Conservation (phyloP, 1,139 yeast genomes). For the Suhomyces coccinellae region DNA sequence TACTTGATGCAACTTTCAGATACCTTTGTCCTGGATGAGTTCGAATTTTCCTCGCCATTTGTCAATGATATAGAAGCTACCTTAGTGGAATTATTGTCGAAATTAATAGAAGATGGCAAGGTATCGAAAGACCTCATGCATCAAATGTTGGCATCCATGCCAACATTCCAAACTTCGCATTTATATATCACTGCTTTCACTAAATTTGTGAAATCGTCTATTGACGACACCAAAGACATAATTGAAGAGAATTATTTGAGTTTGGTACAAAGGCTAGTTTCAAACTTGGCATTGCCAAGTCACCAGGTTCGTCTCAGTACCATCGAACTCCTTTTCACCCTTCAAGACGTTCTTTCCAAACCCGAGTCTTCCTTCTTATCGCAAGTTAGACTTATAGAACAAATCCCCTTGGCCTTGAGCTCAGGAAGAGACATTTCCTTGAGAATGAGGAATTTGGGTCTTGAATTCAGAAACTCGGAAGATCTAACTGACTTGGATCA, state of each 20-base stretch:
- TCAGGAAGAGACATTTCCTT: slow-evolving; percentile 75
- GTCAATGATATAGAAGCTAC: slow-evolving; percentile 21
- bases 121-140: not conserved
- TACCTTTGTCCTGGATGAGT: slow-evolving; percentile 13
- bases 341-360: slow-evolving; percentile 26
- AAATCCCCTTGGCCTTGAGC: slow-evolving; percentile 66
- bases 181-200: slow-evolving; percentile 23
- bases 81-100: slow-evolving; percentile 17
- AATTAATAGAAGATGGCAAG: slow-evolving; percentile 8
- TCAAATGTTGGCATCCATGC: slow-evolving; percentile 15
- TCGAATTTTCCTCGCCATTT: slow-evolving; percentile 16
- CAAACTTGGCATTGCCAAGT: slow-evolving; percentile 48
- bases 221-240: not conserved
- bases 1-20: slow-evolving; percentile 17
- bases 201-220: slow-evolving; percentile 15
- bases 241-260: slow-evolving; percentile 3
- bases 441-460: slow-evolving; percentile 64
- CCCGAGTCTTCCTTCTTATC: slow-evolving; percentile 35
- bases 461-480: slow-evolving; percentile 44
- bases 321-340: slow-evolving; percentile 37
- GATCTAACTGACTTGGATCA: slow-evolving; percentile 35
- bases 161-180: slow-evolving; percentile 21
- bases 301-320: slow-evolving; percentile 50
- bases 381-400: slow-evolving; percentile 62
- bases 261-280: slow-evolving; percentile 15